Conservation (phyloP, 306 rosid species). For the Fagus crenata region DNA sequence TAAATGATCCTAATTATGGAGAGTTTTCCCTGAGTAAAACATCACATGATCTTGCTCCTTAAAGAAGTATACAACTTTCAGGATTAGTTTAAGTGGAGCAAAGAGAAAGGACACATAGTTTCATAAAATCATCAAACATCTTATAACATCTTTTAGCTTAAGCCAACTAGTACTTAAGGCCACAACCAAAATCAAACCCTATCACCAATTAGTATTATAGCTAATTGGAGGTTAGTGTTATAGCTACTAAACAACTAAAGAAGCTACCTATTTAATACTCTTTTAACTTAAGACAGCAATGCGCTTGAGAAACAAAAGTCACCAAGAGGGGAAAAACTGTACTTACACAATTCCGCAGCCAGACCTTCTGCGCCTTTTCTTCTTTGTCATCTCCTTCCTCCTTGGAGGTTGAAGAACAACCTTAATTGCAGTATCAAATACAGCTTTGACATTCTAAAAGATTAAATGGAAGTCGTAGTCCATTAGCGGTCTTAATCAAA, state of each 20-base stretch:
- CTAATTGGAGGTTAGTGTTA: background rate
- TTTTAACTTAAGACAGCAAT: constrained; percentile 1
- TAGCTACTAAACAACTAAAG: background rate
- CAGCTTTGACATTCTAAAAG: constrained; percentile 89
- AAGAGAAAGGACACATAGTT: background rate
- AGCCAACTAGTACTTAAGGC: too few species aligned
- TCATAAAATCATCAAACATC: too few species aligned
- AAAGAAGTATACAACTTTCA: background rate
- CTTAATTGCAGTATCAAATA: constrained; percentile 93
- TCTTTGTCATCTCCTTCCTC: constrained; percentile 71
- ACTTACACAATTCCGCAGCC: constrained; percentile 88
- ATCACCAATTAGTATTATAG: too few species aligned
- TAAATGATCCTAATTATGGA: background rate
- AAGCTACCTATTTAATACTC: background rate
- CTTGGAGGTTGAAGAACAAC: constrained; percentile 99
- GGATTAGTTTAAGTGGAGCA: background rate
- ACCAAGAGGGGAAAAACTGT: constrained; percentile 13
- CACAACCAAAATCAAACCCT: too few species aligned
- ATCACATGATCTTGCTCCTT: background rate
- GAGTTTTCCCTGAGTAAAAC: background rate
- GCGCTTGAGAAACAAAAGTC: constrained; percentile 13
- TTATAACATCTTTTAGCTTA: too few species aligned
- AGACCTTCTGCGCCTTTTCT: constrained; percentile 69
- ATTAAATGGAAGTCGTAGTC: constrained; percentile 22
- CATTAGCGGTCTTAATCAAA: background rate